Evolutionary conservation across 2,329 filamentous ascomycete species (phyloP).

Genomic region (Venturia nashicola): DNA sequence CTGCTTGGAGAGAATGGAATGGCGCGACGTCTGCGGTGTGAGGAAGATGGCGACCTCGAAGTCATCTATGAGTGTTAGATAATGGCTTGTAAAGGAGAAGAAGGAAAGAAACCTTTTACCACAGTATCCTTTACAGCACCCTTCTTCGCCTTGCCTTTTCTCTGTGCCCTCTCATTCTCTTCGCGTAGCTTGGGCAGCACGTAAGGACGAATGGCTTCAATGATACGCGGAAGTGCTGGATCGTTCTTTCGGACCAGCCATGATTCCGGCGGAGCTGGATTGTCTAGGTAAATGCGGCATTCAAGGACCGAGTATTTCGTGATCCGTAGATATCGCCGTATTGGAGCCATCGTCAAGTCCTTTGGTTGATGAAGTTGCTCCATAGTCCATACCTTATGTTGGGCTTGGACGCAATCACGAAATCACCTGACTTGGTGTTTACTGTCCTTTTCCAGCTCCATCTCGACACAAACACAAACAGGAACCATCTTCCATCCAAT

Average conservation of each 20-base stretch:
- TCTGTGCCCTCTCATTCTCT: conserved; percentile 47
- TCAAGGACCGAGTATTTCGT: conserved; percentile 92
- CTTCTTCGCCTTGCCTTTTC: conserved; percentile 57
- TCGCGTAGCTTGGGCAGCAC: conserved; percentile 87
- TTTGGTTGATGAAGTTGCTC: neutral
- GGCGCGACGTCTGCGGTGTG: conserved; percentile 71
- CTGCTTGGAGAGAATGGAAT: conserved; percentile 75
- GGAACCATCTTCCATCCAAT: too few species aligned
- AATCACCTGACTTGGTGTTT: neutral
- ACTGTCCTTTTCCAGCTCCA: neutral
- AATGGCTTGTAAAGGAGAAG: neutral
- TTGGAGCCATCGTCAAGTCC: conserved; percentile 62
- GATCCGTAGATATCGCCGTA: conserved; percentile 81
- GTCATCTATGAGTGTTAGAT: conserved; percentile 49
- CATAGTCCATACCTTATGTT: neutral
- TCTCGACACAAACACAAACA: neutral
- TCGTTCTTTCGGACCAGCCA: conserved; percentile 74
- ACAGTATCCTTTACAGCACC: conserved; percentile 82
- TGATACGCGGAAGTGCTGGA: conserved; percentile 67
- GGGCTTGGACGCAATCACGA: neutral
- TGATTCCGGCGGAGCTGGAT: conserved; percentile 66
- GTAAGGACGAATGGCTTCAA: conserved; percentile 71
- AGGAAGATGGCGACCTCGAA: conserved; percentile 94
- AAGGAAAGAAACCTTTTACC: conserved; percentile 46
- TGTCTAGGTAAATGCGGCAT: conserved; percentile 90